Evolutionary conservation across 495 filamentous ascomycete species (phyloP), one percentile per base, ranked within the genome.

Genomic region (Podospora sp.): DNA sequence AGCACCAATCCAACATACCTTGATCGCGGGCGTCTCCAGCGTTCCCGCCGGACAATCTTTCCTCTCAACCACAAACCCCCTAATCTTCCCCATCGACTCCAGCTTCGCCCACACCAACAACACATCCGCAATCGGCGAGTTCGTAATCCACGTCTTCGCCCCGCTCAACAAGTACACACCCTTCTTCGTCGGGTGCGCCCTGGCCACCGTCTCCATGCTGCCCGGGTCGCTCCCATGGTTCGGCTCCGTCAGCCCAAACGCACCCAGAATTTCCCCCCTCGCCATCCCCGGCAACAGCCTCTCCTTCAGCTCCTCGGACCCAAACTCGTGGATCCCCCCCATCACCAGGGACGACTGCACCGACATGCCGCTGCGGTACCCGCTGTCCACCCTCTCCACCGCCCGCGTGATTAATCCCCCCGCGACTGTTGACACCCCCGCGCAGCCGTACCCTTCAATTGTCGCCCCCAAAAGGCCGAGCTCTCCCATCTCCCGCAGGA

Each of bases 101-200:
- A 96, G 81, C 80, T 97, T 97, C 6, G 94, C 95, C 95, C 95
- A 99, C 8, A 99, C 91, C 60, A 99, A 79, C 62, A 97, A 79
- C 14, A 99, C 80, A 72, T 99, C 94, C 6, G 93, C 87, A 68
- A 98, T 97, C 27, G 95, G 95, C 12, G 91, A 94, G 82, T 98
- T 99, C 52, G 95, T 98, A 72, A 99, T 99, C 95, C 95, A 99
- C 0, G 96, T 98, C 84, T 99, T 99, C 51, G 92, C 83, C 1
- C 95, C 95, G 51, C 86, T 90, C 35, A 99, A 79, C 36, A 89
- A 84, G 62, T 90, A 91, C 72, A 91, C 91, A 4, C 93, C 94
- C 73, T 92, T 89, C 83, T 96, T 96, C 3, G 86, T 88, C 2
- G 95, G 92, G 77, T 98, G 94, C 58, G 89, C 89, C 69, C 90